Evolutionary conservation across 257 asterid genomes (phyloP), one percentile per base, ranked within the genome.

Genomic region (Salvia splendens): DNA sequence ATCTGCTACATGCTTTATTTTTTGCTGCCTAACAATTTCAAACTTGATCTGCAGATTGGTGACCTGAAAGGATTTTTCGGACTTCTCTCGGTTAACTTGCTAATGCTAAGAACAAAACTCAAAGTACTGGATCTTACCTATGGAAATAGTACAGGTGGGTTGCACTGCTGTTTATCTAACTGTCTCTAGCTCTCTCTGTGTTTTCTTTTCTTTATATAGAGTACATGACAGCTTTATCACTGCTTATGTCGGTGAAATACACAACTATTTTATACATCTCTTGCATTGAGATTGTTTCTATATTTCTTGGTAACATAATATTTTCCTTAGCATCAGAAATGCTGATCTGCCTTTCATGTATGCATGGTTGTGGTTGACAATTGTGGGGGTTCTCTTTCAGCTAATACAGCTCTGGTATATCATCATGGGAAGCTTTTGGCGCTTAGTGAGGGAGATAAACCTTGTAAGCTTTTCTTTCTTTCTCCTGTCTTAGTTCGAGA

Each of bases 361-460:
- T 66, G 43, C 50, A 67, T 52, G 46, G 8, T 15, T 75, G 73
- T 24, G 46, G 64, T 38, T 73, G 73, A 48, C 77, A 64, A 42
- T 15, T 65, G 15, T 72, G 77, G 17, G 40, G 68, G 55, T 35
- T 79, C 46, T 67, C 68, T 83, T 83, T 62, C 94, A 93, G 98
- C 92, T 73, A 93, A 93, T 80, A 93, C 98, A 20, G 97, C 97
- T 64, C 70, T 93, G 42, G 60, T 85, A 73, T 93, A 90, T 82
- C 98, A 93, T 79, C 86, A 93, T 35, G 94, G 94, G 77, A 87
- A 90, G 86, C 97, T 93, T 69, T 76, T 89, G 85, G 98, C 96
- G 56, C 98, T 93, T 73, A 70, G 77, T 35, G 98, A 93, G 81
- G 96, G 65, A 28, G 97, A 93, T 80, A 93, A 93, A 82, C 98